Percentiles rank a stretch among this genome's conserved stretches.
These are phyloP conservation scores for Tricholoma matsutake DNA, from an alignment of 768 basidiomycete genomes.

Conservation along the genomic window DNA sequence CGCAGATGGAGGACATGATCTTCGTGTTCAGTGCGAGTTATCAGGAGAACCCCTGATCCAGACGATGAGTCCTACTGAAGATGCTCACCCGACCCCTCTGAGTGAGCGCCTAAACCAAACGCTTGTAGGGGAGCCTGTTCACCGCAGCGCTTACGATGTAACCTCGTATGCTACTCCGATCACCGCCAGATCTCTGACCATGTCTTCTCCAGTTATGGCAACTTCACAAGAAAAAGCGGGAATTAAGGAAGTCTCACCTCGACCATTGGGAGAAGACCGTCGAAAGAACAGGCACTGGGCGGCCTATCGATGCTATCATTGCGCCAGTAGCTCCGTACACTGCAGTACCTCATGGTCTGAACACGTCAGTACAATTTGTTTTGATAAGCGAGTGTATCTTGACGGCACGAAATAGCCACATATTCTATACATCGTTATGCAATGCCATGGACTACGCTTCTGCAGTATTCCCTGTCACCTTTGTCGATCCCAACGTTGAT, in stretches of 20 bases:
- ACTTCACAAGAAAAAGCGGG: constrained; percentile 48
- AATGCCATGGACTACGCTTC: constrained; percentile 64
- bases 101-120: constrained; percentile 42
- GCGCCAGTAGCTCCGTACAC: constrained; percentile 57
- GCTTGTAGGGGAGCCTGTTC: constrained; percentile 42
- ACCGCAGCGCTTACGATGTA: constrained; percentile 42
- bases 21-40: constrained; percentile 35
- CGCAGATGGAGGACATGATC: constrained; percentile 53
- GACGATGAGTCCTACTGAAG: constrained; percentile 43
- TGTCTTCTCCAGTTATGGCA: constrained; percentile 56
- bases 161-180: not conserved
- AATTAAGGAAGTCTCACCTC: constrained; percentile 56
- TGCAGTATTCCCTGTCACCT: constrained; percentile 61
- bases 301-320: constrained; percentile 74
- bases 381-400: too few relatives aligned
- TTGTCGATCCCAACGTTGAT: constrained; percentile 55
- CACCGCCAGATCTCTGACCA: not conserved
- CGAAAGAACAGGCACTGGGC: constrained; percentile 52
- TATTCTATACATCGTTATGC: constrained; percentile 61
- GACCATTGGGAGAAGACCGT: constrained; percentile 59
- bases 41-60: constrained; percentile 57
- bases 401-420: constrained; percentile 35
- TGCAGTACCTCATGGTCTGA: constrained; percentile 61
- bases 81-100: constrained; percentile 22
- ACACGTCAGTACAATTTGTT: constrained; percentile 42